Evolutionary conservation across 2,329 filamentous ascomycete genomes (phyloP), one percentile per base, ranked within the genome.

Genomic region (Massarina eburnea): DNA sequence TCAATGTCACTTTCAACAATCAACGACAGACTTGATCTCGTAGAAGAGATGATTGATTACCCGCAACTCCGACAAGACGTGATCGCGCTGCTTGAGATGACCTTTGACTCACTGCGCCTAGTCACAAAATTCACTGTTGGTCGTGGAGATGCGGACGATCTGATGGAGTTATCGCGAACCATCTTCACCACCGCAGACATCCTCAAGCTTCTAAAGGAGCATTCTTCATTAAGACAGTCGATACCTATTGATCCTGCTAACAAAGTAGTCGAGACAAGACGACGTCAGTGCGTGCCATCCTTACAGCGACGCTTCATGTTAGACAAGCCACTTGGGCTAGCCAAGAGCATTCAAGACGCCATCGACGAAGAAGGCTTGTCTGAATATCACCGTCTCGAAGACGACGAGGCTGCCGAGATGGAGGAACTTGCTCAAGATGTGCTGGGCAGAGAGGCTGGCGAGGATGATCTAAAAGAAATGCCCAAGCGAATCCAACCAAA

Each of bases 61-160:
- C 76, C 80, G 17, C 73, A 83, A 32, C 76, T 96, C 5, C 82
- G 88, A 33, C 88, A 95, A 55, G 78, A 82, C 34, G 73, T 95
- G 19, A 74, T 83, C 1, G 67, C 81, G 14, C 75, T 95, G 2
- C 76, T 99, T 2, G 82, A 83, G 51, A 80, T 83, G 19, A 92
- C 85, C 41, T 85, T 90, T 58, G 94, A 99, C 71, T 90, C 89
- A 2, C 86, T 95, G 61, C 87, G 94, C 1, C 77, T 99, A 3
- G 84, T 96, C 1, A 94, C 97, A 62, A 96, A 94, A 65, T 97
- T 99, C 67, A 88, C 92, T 0, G 80, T 97, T 8, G 91, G 92
- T 9, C 83, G 89, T 52, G 94, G 92, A n/a, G 88, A 95, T 61
- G 81, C 92, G 1, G 92, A 97, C 64, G 94, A 97, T 68, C 79